These are phyloP conservation scores for Tylopilus sp. DNA, from an alignment of 1,284 basidiomycete genomes.

Conservation along the genomic window DNA sequence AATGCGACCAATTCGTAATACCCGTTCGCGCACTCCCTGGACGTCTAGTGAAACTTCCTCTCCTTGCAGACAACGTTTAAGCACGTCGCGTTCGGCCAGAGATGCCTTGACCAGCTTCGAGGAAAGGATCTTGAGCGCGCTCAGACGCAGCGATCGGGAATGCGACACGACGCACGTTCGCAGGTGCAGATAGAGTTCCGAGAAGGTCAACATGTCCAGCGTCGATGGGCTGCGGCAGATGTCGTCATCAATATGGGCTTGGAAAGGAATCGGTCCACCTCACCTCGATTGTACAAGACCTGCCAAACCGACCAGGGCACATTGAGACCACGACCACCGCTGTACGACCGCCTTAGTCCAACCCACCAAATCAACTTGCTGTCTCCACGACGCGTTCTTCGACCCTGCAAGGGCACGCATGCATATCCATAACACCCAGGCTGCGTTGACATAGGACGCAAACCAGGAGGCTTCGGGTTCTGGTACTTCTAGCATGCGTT, in stretches of 20 bases:
- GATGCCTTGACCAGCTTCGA: constrained; percentile 39
- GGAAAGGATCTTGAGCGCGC: constrained; percentile 52
- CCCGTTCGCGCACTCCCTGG: constrained; percentile 77
- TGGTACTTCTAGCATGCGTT: constrained; percentile 38
- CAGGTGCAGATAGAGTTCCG: constrained; percentile 46
- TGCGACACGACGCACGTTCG: constrained; percentile 53
- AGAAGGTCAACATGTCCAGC: constrained; percentile 34
- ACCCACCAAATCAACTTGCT: constrained; percentile 38
- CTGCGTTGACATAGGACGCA: constrained; percentile 38
- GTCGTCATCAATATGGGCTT: background rate
- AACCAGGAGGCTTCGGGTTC: constrained; percentile 36
- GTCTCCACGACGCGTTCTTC: constrained; percentile 40
- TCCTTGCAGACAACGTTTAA: constrained; percentile 63
- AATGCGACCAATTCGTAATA: constrained; percentile 64
- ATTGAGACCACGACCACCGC: constrained; percentile 57
- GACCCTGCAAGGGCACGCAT: constrained; percentile 43
- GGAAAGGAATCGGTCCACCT: constrained; percentile 4
- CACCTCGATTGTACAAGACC: constrained; percentile 49
- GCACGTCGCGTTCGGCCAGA: constrained; percentile 49
- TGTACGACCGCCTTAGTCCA: constrained; percentile 47
- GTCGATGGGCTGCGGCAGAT: constrained; percentile 15
- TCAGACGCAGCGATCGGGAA: constrained; percentile 51
- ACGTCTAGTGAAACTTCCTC: constrained; percentile 73
- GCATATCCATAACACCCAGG: constrained; percentile 50
- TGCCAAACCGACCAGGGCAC: constrained; percentile 51